Evolutionary conservation across 2,329 filamentous ascomycete species (phyloP).

Genomic region (Fusarium poae): DNA sequence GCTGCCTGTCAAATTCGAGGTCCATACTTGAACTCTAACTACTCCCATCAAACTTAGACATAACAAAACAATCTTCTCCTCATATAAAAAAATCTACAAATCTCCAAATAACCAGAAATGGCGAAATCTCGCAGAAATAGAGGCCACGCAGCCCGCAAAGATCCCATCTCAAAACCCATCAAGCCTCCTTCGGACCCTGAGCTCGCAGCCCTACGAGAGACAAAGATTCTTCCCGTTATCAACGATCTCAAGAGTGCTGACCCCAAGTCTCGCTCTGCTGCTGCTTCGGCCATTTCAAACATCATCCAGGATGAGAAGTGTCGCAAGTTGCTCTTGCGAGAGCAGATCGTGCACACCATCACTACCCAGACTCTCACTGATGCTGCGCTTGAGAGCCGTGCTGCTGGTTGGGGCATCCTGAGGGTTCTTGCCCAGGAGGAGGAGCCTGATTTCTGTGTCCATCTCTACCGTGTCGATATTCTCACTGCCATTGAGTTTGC

Average conservation of each 20-base stretch:
- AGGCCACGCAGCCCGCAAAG: conserved; percentile 62
- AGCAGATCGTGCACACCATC: conserved; percentile 74
- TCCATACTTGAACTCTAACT: background rate
- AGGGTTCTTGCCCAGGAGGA: conserved; percentile 72
- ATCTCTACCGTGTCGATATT: conserved; percentile 72
- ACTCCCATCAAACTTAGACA: background rate
- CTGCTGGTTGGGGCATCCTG: conserved; percentile 76
- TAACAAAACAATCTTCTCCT: background rate
- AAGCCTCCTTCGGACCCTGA: conserved; percentile 74
- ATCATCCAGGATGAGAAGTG: conserved; percentile 72
- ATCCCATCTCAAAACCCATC: conserved; percentile 69
- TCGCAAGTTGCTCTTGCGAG: conserved; percentile 73
- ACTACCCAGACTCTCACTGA: conserved; percentile 75
- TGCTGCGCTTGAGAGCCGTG: conserved; percentile 70
- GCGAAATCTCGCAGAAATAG: conserved; percentile 70
- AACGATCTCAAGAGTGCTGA: conserved; percentile 71
- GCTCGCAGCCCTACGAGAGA: conserved; percentile 71
- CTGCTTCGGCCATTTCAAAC: conserved; percentile 71
- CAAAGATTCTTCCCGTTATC: conserved; percentile 73
- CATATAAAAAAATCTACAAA: background rate
- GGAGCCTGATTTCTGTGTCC: conserved; percentile 75
- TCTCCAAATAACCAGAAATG: conserved; percentile 57
- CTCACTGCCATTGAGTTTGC: conserved; percentile 72
- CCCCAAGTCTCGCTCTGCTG: conserved; percentile 69
- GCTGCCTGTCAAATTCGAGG: conserved; percentile 4